phyloP scores from a whole-genome alignment of 768 basidiomycete species.

The Coprinopsis sp. region DNA sequence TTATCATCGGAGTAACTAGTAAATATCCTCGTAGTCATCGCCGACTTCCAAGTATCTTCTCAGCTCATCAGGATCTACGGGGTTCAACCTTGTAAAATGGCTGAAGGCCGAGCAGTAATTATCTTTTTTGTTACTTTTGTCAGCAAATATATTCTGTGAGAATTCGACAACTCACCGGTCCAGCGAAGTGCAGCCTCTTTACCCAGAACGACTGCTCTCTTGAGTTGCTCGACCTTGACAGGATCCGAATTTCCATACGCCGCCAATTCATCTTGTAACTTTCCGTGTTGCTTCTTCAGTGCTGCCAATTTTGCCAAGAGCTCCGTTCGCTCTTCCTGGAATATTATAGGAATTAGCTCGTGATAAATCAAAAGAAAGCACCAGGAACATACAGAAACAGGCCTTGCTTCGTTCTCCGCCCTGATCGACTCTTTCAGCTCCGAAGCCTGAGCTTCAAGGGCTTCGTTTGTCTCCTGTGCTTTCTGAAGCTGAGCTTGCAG shows the following conservation, averaged over 20 bases:
- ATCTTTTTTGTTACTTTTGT: constrained; percentile 35
- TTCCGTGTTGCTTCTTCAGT: constrained; percentile 43
- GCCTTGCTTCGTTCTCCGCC: constrained; percentile 48
- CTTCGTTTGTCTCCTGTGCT: constrained; percentile 42
- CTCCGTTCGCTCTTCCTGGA: constrained; percentile 53
- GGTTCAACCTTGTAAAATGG: constrained; percentile 60
- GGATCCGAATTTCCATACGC: constrained; percentile 86
- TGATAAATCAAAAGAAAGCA: constrained; percentile 2
- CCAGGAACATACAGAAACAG: constrained; percentile 48
- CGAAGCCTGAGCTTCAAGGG: constrained; percentile 40
- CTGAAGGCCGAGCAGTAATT: constrained; percentile 65
- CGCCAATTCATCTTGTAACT: constrained; percentile 62
- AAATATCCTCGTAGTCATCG: constrained; percentile 77
- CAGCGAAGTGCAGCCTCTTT: constrained; percentile 82
- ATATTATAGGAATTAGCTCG: constrained; percentile 5
- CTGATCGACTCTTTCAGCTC: constrained; percentile 47
- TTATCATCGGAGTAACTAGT: too few relatives aligned
- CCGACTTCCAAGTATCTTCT: constrained; percentile 61
- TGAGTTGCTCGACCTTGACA: constrained; percentile 71
- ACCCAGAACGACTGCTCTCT: constrained; percentile 65
- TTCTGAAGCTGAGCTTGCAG: constrained; percentile 51
- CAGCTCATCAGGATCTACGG: constrained; percentile 56
- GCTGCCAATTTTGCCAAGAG: constrained; percentile 46
- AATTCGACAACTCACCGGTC: constrained; percentile 62
- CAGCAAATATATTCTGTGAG: neutral